Evolutionary conservation across 495 filamentous ascomycete genomes (phyloP).

Genomic region (Tuber brumale): DNA sequence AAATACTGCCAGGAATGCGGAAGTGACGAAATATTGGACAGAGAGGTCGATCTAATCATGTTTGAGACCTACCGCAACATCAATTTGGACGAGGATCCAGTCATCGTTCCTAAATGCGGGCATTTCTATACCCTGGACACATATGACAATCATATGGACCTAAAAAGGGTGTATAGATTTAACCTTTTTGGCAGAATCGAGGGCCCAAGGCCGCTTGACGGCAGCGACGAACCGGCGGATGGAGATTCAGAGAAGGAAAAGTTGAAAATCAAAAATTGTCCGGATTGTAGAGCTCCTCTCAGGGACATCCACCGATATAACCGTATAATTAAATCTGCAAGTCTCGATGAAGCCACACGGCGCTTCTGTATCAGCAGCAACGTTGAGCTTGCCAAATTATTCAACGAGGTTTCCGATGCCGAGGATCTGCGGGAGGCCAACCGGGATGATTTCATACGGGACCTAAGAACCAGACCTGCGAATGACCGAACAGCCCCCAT

Average conservation of each 20-base stretch:
- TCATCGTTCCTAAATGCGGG: conserved; percentile 59
- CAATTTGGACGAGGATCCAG: conserved; percentile 54
- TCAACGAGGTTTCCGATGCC: conserved; percentile 16
- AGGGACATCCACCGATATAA: conserved; percentile 60
- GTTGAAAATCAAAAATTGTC: conserved; percentile 52
- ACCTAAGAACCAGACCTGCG: not conserved
- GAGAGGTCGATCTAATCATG: conserved; percentile 52
- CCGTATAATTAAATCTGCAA: conserved; percentile 56
- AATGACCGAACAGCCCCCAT: not conserved
- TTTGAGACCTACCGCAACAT: conserved; percentile 51
- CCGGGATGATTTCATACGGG: conserved; percentile 9
- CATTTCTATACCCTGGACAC: conserved; percentile 58
- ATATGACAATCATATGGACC: conserved; percentile 61
- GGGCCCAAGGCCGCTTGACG: conserved; percentile 43
- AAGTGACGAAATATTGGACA: conserved; percentile 44
- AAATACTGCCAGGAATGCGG: conserved; percentile 56
- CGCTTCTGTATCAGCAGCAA: conserved; percentile 47
- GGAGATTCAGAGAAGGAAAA: not conserved
- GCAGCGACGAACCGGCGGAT: conserved; percentile 46
- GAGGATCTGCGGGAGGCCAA: conserved; percentile 15
- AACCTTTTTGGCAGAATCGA: conserved; percentile 47
- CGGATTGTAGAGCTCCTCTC: conserved; percentile 58
- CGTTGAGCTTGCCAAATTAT: conserved; percentile 6
- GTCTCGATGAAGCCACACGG: conserved; percentile 62
- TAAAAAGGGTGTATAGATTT: conserved; percentile 54